Base-by-base conservation (phyloP, 306 rosid genomes). In the Prinsepia uniflora region DNA sequence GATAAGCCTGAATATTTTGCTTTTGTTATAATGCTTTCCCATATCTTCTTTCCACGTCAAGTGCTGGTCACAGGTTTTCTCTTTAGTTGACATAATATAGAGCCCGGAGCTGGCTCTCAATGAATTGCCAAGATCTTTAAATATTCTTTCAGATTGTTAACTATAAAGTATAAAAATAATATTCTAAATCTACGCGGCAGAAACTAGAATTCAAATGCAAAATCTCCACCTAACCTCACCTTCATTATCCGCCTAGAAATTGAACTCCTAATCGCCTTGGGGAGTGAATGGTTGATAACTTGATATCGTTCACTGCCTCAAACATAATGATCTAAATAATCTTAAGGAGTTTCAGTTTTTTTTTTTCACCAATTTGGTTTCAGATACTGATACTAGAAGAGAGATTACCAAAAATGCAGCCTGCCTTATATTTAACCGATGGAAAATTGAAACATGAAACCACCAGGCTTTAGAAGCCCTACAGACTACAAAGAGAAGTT, bases 371-470 rank as follows among this genome's bases (percentile, higher is more conserved):
- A 53, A 18, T 18, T 18, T 36, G 22, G 65, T 39, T 61, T 61
- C 65, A 39, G 53, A 45, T 65, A 0, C 68, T 18, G 54, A 44
- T 65, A 10, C 24, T 39, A 39, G 3, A 61, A 61, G 0, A 5
- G 40, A 30, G 10, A 12, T 20, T 30, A 30, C 36, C 66, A 52
- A 53, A 8, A 55, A 24, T 43, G 17, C 65, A 56, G 42, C 45
- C 41, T 24, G 65, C 53, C 43, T 30, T 40, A 14, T 56, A 58
- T 70, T 15, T 15, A 70, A 57, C 73, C 7, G 7, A 43, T 24
- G 65, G 64, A 34, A 42, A 56, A 55, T n/a, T 22, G 15, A 68
- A 11, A 57, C 55, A 57, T 43, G 55, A 70, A 53, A 55, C 64
- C 43, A 55, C 10, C n/a, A 8, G 34, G 11, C 7, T 6, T 9